Base-by-base conservation (phyloP, 768 basidiomycete species). In the Termitomyces sp. region DNA sequence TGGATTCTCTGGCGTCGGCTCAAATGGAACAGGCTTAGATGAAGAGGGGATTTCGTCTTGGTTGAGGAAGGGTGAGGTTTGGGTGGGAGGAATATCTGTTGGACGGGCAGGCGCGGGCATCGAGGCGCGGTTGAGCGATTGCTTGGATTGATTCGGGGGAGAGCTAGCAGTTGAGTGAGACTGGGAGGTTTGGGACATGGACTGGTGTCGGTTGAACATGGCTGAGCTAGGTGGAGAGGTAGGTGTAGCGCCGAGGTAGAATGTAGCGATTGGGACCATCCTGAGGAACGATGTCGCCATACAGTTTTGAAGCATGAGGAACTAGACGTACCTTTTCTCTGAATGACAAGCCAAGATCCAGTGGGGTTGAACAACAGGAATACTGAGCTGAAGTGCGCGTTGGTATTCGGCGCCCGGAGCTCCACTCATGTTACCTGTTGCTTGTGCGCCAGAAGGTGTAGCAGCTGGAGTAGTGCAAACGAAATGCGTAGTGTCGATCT, bases 401-500 rank as follows among this genome's bases (percentile, higher is more conserved):
- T 98, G 94, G 71, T 98, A 98, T 67, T 95, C 92, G 7, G 91
- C 87, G 0, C 89, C 89, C 0, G 94, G 91, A 2, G 86, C 84
- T 15, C 80, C 76, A 11, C 77, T 75, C 1, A 78, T 70, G 59
- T 78, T 82, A 0, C 87, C 85, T 9, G 81, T 78, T 0, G 81
- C 81, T 60, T 78, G 81, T 10, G 85, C 85, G 37, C 84, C 88
- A 10, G 72, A 67, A 0, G 86, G 83, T 0, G 86, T 87, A 10
- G 86, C 82, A 1, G 87, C 89, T 3, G 95, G 94, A 0, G 91
- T 94, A 17, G 94, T 96, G 71, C 95, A 96, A 46, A 98, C 95
- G 66, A 97, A 99, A 73, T 99, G 96, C 0, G 96, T 98, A 10
- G 96, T 98, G 70, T 99, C 96, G 60, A 98, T 96, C 76, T 96